Conservation (phyloP, 2,329 filamentous ascomycete genomes). For the Ascocoryne sarcoides region DNA sequence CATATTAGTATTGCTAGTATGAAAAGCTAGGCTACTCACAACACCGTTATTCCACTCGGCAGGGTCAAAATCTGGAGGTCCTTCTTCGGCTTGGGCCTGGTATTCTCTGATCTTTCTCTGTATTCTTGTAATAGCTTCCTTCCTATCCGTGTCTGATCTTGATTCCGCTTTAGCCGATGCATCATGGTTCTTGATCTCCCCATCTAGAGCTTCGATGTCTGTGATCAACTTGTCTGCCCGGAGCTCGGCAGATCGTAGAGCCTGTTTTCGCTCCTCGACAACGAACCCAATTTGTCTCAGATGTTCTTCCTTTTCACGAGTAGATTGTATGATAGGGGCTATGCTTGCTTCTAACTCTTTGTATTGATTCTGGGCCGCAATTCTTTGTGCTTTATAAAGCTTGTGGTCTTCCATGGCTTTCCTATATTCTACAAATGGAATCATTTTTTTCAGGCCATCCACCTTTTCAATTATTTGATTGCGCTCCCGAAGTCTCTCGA, state of each 20-base stretch:
- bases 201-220: constrained; percentile 36
- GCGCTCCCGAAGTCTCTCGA: constrained; percentile 72
- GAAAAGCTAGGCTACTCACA: constrained; percentile 38
- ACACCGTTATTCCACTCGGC: constrained; percentile 64
- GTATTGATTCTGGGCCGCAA: constrained; percentile 47
- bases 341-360: constrained; percentile 49
- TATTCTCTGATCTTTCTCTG: constrained; percentile 51
- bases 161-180: constrained; percentile 41
- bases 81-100: constrained; percentile 53
- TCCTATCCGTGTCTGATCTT: constrained; percentile 39
- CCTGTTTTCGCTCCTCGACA: constrained; percentile 44
- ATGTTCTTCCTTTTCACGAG: constrained; percentile 65
- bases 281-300: constrained; percentile 44
- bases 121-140: constrained; percentile 40
- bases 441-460: constrained; percentile 53
- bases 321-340: constrained; percentile 60
- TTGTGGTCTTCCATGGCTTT: constrained; percentile 40
- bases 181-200: constrained; percentile 32
- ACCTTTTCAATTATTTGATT: constrained; percentile 58
- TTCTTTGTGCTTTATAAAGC: constrained; percentile 46
- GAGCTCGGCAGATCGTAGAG: constrained; percentile 45
- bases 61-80: constrained; percentile 58
- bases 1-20: constrained; percentile 2
- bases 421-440: constrained; percentile 57
- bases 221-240: constrained; percentile 37